Percentiles rank a stretch among this genome's conserved stretches.
Evolutionary conservation across 1,284 basidiomycete genomes (phyloP).

Genomic region (Ceratobasidium sp.): DNA sequence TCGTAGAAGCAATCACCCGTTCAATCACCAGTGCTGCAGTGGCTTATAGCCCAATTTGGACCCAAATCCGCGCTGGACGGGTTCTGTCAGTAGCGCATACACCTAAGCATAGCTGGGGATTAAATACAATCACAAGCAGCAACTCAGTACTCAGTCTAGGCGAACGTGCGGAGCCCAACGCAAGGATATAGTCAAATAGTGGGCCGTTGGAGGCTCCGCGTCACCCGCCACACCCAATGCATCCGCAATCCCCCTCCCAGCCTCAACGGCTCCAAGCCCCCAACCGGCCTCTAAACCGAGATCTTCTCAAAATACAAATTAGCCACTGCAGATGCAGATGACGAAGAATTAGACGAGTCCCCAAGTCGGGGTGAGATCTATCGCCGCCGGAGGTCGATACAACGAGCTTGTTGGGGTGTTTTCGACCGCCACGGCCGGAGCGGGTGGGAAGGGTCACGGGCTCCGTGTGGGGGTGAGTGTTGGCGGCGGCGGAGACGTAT

Average conservation of each 20-base stretch:
- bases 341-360: conserved; percentile 94
- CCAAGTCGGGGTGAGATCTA: conserved; percentile 94
- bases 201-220: conserved; percentile 92
- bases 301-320: conserved; percentile 56
- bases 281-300: conserved; percentile 63
- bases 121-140: no score
- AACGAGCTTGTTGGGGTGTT: conserved; percentile 97
- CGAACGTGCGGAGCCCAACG: no score
- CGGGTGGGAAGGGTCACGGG: conserved; percentile 62
- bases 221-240: conserved; percentile 78
- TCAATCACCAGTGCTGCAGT: no score
- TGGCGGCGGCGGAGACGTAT: conserved; percentile 93
- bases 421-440: conserved; percentile 76
- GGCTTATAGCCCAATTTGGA: no score
- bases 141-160: no score
- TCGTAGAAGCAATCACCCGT: no score
- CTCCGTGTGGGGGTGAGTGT: conserved; percentile 96
- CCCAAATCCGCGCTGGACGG: no score
- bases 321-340: conserved; percentile 64
- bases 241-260: conserved; percentile 60
- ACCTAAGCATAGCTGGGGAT: no score
- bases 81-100: no score
- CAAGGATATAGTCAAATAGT: no score
- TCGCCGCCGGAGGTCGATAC: conserved; percentile 97
- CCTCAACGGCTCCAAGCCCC: conserved; percentile 56